These are phyloP conservation scores for Flaveria floridana DNA, from an alignment of 140 eudicot species.

Conservation along the genomic window DNA sequence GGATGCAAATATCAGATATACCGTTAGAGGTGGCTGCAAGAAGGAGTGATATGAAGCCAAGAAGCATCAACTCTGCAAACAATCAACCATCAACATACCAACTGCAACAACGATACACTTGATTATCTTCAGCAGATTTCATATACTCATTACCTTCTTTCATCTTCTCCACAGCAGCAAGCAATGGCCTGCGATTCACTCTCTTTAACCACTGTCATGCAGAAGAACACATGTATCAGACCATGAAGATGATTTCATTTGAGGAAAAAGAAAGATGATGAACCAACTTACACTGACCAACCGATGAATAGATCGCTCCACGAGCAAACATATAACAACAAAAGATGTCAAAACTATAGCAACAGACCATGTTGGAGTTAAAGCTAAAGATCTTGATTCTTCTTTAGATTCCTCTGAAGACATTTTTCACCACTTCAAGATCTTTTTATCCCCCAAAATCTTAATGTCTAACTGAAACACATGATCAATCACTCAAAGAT, in stretches of 20 bases:
- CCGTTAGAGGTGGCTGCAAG: constrained; percentile 88
- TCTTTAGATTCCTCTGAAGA: constrained; percentile 48
- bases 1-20: constrained; percentile 82
- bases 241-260: neutral
- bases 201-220: constrained; percentile 74
- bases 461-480: neutral
- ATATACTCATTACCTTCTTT: constrained; percentile 72
- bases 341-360: constrained; percentile 70
- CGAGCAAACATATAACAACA: constrained; percentile 63
- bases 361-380: constrained; percentile 99
- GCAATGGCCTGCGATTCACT: constrained; percentile 81
- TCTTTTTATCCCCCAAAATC: neutral
- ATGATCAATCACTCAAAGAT: constrained; percentile 14
- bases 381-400: constrained; percentile 74
- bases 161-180: constrained; percentile 97
- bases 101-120: neutral
- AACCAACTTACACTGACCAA: constrained; percentile 63
- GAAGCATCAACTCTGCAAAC: constrained; percentile 94
- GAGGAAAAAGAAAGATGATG: neutral
- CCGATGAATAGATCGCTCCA: constrained; percentile 83
- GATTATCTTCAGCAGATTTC: neutral
- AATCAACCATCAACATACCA: constrained; percentile 15
- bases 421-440: constrained; percentile 29
- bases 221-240: constrained; percentile 3
- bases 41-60: constrained; percentile 93